Conservation (phyloP, 257 asterid species). For the Nicotiana sylvestris region DNA sequence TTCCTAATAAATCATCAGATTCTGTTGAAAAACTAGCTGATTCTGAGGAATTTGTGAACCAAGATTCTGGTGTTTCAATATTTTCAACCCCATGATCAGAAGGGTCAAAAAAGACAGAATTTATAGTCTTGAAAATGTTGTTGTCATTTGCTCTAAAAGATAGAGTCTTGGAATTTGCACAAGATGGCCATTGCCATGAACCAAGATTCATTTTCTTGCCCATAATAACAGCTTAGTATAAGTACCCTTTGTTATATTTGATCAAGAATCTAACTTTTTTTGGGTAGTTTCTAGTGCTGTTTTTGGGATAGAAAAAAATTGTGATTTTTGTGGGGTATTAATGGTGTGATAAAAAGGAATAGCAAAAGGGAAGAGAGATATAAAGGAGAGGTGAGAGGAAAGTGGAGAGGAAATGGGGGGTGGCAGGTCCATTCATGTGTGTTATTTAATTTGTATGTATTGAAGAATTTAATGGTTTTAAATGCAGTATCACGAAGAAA, state of each 20-base stretch:
- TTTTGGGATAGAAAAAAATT: constrained; percentile 9
- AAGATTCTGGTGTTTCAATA: constrained; percentile 46
- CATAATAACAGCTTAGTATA: neutral
- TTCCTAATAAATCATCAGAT: constrained; percentile 17
- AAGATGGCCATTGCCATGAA: constrained; percentile 36
- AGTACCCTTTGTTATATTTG: neutral
- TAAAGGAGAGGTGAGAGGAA: constrained; percentile 26
- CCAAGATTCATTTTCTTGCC: constrained; percentile 31
- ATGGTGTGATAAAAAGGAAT: constrained; percentile 35
- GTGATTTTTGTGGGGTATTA: constrained; percentile 28
- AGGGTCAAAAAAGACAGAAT: constrained; percentile 64
- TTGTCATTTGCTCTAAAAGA: constrained; percentile 23
- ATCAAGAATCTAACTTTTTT: neutral
- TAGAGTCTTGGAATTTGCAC: constrained; percentile 31
- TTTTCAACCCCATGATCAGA: constrained; percentile 2
- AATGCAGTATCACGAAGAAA: constrained; percentile 7
- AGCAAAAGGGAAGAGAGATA: constrained; percentile 11
- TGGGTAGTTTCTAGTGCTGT: neutral
- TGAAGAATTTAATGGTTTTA: neutral
- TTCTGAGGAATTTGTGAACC: constrained; percentile 65
- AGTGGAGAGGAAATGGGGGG: constrained; percentile 54
- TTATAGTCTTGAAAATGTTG: constrained; percentile 51
- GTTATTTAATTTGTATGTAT: neutral
- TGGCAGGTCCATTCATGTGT: neutral
- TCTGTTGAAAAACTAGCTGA: constrained; percentile 42